These are phyloP conservation scores for Apiospora aurea DNA, from an alignment of 2,329 filamentous ascomycete genomes.

Conservation along the genomic window DNA sequence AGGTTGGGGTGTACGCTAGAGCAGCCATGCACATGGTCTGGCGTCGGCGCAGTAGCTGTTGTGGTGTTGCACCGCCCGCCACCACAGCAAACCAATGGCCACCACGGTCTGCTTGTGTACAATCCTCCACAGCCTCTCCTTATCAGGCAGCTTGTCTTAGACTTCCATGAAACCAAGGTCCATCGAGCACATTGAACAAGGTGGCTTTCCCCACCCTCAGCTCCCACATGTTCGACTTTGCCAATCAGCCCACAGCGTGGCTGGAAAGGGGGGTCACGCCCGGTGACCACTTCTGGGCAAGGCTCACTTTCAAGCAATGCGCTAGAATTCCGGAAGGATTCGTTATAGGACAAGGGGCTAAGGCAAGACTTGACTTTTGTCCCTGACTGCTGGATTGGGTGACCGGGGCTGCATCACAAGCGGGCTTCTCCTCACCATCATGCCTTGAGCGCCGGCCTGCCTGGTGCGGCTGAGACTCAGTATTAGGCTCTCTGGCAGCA, in stretches of 20 bases:
- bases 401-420: not conserved
- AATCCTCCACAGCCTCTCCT: conserved; percentile 13
- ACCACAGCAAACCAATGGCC: not conserved
- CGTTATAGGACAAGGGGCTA: not conserved
- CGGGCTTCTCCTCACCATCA: not conserved
- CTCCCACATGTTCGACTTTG: not conserved
- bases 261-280: not conserved
- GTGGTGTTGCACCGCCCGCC: not conserved
- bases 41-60: not conserved
- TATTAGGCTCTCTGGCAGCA: not conserved
- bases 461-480: not conserved
- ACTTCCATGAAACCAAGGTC: not conserved
- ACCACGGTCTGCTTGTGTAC: not conserved
- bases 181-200: not conserved
- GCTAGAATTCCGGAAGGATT: not conserved
- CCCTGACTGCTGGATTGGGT: not conserved
- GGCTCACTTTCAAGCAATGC: not conserved
- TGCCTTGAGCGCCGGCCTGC: not conserved
- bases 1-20: not conserved
- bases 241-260: conserved; percentile 8
- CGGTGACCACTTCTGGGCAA: conserved; percentile 17
- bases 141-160: not conserved
- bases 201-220: not conserved
- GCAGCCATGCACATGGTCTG: not conserved
- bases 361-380: not conserved